Evolutionary conservation across 345 rosid genomes (phyloP).

Genomic region (Nephelium lappaceum): DNA sequence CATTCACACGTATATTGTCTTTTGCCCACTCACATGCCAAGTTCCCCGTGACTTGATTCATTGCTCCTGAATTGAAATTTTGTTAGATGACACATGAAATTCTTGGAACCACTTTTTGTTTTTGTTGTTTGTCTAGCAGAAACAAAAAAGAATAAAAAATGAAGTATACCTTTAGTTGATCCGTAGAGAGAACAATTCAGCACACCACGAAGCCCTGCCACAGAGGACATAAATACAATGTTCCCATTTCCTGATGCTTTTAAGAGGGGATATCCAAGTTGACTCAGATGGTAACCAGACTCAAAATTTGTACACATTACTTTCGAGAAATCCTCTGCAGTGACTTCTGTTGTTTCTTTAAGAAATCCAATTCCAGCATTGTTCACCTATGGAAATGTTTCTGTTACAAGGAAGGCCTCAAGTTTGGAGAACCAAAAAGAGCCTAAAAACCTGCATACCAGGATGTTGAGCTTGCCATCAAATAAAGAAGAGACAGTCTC

Average conservation of each 20-base stretch:
- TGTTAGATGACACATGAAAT: neutral
- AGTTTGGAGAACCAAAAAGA: neutral
- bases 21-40: slow-evolving; percentile 59
- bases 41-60: slow-evolving; percentile 45
- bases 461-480: slow-evolving; percentile 59
- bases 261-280: slow-evolving; percentile 47
- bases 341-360: slow-evolving; percentile 37
- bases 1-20: slow-evolving; percentile 45
- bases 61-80: slow-evolving; percentile 33
- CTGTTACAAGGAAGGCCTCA: neutral
- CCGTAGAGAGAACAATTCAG: slow-evolving; percentile 36
- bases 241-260: slow-evolving; percentile 51
- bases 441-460: slow-evolving; percentile 26
- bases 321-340: slow-evolving; percentile 35
- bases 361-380: slow-evolving; percentile 42
- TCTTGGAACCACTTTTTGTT: neutral
- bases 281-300: slow-evolving; percentile 50
- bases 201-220: slow-evolving; percentile 32
- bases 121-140: neutral
- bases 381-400: slow-evolving; percentile 36
- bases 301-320: slow-evolving; percentile 46
- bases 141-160: neutral
- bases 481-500: slow-evolving; percentile 46
- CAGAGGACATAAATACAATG: slow-evolving; percentile 52
- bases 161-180: slow-evolving; percentile 44